phyloP scores from a whole-genome alignment of 129 eudicot species.

The Tagetes erecta region DNA sequence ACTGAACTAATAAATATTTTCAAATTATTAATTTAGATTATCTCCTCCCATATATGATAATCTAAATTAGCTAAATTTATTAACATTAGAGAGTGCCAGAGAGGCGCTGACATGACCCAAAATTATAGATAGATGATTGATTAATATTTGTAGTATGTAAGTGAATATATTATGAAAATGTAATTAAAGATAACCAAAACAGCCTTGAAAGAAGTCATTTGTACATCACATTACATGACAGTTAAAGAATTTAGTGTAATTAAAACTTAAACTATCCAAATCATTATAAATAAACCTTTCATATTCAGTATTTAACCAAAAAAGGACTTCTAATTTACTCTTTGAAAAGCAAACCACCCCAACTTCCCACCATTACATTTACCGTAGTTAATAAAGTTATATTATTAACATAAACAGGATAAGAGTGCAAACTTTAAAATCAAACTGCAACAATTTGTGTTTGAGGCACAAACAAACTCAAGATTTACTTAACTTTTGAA shows the following conservation, averaged over 20 bases:
- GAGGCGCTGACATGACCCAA: background rate
- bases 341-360: background rate
- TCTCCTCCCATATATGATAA: background rate
- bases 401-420: background rate
- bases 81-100: background rate
- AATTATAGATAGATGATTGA: background rate
- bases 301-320: background rate
- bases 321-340: background rate
- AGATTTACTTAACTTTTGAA: background rate
- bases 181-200: background rate
- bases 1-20: background rate
- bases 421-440: slow-evolving; percentile 7
- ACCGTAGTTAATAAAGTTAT: background rate
- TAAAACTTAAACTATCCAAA: background rate
- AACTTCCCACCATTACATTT: background rate
- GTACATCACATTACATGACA: background rate
- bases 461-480: background rate
- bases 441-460: background rate
- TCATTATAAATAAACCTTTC: background rate
- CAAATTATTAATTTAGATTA: background rate
- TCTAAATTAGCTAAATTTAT: background rate
- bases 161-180: background rate
- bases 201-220: background rate
- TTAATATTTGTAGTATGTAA: background rate
- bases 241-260: background rate